These are phyloP conservation scores for Solanum ossicruentum DNA, from an alignment of 257 asterid genomes.

Conservation along the genomic window DNA sequence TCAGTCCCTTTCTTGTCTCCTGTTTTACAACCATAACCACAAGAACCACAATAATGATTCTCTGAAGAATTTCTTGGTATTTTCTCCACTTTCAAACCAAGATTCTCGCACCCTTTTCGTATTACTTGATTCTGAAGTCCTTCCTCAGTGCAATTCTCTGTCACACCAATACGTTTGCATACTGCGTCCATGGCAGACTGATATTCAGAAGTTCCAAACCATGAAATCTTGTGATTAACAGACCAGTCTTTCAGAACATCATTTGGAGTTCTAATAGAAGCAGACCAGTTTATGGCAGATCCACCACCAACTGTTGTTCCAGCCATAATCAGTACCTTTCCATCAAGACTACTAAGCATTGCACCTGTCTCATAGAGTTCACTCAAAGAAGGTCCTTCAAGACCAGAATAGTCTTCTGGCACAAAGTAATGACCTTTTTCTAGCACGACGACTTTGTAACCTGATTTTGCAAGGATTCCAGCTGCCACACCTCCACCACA, in stretches of 20 bases:
- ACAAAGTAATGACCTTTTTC: constrained; percentile 85
- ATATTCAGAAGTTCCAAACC: constrained; percentile 43
- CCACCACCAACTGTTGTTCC: constrained; percentile 84
- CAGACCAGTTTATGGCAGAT: constrained; percentile 76
- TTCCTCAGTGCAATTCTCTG: constrained; percentile 37
- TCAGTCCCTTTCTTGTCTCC: constrained; percentile 83
- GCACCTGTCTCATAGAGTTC: constrained; percentile 69
- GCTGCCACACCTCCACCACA: constrained; percentile 91
- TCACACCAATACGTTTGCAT: constrained; percentile 65
- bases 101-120: constrained; percentile 53
- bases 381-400: constrained; percentile 64
- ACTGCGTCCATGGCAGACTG: constrained; percentile 71
- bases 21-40: constrained; percentile 72
- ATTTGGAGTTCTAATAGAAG: constrained; percentile 68
- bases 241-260: constrained; percentile 73
- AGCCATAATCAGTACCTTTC: constrained; percentile 55
- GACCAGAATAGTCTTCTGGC: constrained; percentile 63
- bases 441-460: constrained; percentile 61
- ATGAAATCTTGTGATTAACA: constrained; percentile 21
- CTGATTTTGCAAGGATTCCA: constrained; percentile 61
- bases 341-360: constrained; percentile 50
- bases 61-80: constrained; percentile 61
- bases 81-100: constrained; percentile 40
- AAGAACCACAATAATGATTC: constrained; percentile 80
- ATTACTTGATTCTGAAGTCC: constrained; percentile 70